Percentiles rank a stretch among this genome's conserved stretches.
Conservation (phyloP, 352 stramenopile species). For the Vaucheria bursata region DNA sequence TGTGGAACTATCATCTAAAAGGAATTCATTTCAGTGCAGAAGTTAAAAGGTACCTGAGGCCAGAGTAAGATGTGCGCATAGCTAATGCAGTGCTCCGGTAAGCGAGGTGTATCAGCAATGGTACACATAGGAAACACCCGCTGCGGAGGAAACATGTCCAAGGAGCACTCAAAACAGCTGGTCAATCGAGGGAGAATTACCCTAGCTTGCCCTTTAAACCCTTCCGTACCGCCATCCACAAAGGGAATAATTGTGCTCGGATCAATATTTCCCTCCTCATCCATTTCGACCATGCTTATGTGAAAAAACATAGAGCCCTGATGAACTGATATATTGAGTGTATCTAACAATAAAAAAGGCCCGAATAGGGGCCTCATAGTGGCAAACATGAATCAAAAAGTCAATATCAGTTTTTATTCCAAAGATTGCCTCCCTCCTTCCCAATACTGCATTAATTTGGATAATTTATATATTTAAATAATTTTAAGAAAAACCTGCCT, state of each 20-base stretch:
- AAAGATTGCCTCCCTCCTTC: too few species aligned
- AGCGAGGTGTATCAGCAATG: conserved; percentile 84
- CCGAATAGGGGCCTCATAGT: too few species aligned
- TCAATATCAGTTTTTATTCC: background rate
- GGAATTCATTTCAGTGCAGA: too few species aligned
- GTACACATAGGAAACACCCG: conserved; percentile 94
- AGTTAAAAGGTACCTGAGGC: conserved; percentile 64
- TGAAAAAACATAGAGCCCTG: too few species aligned
- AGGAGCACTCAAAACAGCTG: conserved; percentile 96
- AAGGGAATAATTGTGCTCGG: conserved; percentile 89
- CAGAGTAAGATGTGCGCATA: conserved; percentile 92
- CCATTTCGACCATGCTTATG: conserved; percentile 28
- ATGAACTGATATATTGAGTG: too few species aligned
- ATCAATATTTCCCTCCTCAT: conserved; percentile 61
- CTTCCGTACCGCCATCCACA: conserved; percentile 95
- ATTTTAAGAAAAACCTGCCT: too few species aligned
- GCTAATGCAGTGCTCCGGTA: conserved; percentile 93
- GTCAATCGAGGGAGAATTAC: conserved; percentile 94
- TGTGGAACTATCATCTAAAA: too few species aligned
- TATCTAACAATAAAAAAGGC: too few species aligned
- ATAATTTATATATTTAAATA: too few species aligned
- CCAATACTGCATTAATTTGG: too few species aligned
- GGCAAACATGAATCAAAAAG: too few species aligned
- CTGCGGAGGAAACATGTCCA: conserved; percentile 91
- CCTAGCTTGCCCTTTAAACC: conserved; percentile 89